These are phyloP conservation scores for Jamesozyma hellenica DNA, from an alignment of 805 yeast species.

Conservation along the genomic window DNA sequence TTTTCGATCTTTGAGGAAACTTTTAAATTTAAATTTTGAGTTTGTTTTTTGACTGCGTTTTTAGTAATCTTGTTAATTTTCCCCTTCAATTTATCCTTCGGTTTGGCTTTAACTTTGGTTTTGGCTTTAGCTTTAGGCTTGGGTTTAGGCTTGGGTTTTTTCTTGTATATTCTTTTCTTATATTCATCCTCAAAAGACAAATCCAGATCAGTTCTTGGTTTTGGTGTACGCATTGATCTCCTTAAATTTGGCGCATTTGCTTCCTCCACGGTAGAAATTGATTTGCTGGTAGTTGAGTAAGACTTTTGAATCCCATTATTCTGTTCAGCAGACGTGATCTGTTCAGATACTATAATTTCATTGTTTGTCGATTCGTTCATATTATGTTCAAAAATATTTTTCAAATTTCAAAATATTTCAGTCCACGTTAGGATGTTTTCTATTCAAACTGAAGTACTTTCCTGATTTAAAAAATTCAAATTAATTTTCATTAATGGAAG, in stretches of 20 bases:
- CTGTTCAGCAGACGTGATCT: not conserved
- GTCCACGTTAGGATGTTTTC: too few species aligned
- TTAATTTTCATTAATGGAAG: too few species aligned
- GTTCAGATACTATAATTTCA: not conserved
- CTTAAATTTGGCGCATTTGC: conserved; percentile 9
- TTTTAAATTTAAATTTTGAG: not conserved
- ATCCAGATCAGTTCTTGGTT: conserved; percentile 15
- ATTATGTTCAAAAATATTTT: not conserved
- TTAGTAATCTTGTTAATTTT: conserved; percentile 2
- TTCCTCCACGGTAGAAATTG: not conserved
- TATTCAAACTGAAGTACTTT: too few species aligned
- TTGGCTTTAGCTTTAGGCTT: conserved; percentile 8
- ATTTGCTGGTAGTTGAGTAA: not conserved
- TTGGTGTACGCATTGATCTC: conserved; percentile 20
- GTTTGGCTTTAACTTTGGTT: conserved; percentile 5
- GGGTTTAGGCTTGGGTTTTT: conserved; percentile 6
- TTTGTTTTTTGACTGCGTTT: not conserved
- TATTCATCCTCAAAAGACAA: conserved; percentile 12
- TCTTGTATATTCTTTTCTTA: conserved; percentile 8
- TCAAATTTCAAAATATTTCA: not conserved
- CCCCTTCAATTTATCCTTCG: conserved; percentile 8
- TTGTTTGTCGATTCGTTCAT: not conserved
- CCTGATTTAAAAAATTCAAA: too few species aligned
- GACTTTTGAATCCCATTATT: not conserved
- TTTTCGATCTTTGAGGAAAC: not conserved